Evolutionary conservation across 768 basidiomycete genomes (phyloP).

Genomic region (Leucocoprinus birnbaumii): DNA sequence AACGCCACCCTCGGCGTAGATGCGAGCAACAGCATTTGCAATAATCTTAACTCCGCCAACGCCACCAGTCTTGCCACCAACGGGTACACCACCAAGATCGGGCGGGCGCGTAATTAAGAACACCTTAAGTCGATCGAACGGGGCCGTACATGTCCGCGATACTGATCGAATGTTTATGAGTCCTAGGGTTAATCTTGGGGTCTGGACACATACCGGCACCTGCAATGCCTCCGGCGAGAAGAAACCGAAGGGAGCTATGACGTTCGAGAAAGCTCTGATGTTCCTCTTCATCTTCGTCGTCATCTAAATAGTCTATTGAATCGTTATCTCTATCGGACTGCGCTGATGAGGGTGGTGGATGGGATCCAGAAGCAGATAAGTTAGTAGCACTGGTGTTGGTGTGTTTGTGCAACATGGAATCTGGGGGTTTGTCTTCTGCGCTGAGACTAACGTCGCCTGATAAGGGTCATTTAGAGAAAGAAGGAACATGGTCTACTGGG

Average conservation of each 20-base stretch:
- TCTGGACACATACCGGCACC: constrained; percentile 70
- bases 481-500: background rate
- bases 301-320: constrained; percentile 26
- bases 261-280: constrained; percentile 61
- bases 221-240: constrained; percentile 91
- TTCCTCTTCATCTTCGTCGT: constrained; percentile 46
- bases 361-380: constrained; percentile 5
- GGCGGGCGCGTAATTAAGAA: constrained; percentile 91
- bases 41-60: constrained; percentile 64
- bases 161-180: constrained; percentile 45
- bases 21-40: constrained; percentile 66
- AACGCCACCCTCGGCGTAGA: constrained; percentile 88
- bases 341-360: constrained; percentile 12
- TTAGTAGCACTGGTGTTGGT: constrained; percentile 3
- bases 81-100: constrained; percentile 57
- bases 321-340: constrained; percentile 3
- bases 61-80: constrained; percentile 36
- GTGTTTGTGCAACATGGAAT: constrained; percentile 20
- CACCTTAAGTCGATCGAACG: constrained; percentile 94
- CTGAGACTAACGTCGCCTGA: constrained; percentile 77
- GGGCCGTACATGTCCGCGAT: constrained; percentile 94
- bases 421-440: constrained; percentile 67
- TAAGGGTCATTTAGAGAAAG: constrained; percentile 2
- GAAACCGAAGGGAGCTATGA: constrained; percentile 79
- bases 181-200: background rate